Evolutionary conservation across 139 green algal species (phyloP), one percentile per base, ranked within the genome.

Genomic region (Picochlorum sp.): DNA sequence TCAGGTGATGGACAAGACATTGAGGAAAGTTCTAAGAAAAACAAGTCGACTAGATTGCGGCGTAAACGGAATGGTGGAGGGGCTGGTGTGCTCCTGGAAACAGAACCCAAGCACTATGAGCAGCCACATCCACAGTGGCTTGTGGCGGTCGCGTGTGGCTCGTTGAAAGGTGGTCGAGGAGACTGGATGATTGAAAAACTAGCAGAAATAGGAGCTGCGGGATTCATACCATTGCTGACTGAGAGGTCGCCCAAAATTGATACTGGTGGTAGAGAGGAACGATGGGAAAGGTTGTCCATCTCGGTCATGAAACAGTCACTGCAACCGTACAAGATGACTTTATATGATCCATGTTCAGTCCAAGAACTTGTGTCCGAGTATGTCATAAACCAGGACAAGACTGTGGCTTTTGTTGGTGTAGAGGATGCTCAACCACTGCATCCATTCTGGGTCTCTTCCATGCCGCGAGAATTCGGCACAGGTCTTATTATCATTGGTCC

Each of bases 121-220:
- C 16, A 20, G 20, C 41, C 18, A 65, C 21, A n/a, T 20, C 57
- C 13, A 15, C 24, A 66, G 23, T 60, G 57, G 41, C 30, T 28
- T 13, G 23, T 66, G 44, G 66, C 44, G 3, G 57, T 77, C 15
- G 90, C 80, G 1, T 90, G 80, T 66, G 79, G 80, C 7, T 83
- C 70, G 2, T 72, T 96, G n/a, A 92, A 92, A 66, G 88, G 87
- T 15, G 84, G 85, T 13, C 72, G 91, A 18, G 76, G 77, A 9
- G 89, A 96, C 66, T 95, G 83, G 86, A 78, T 96, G 14, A 82
- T 96, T 15, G 91, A 97, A 66, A 97, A 97, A 63, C 65, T 59
- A 2, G 80, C 82, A 16, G 91, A 97, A 75, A 75, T 97, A 20
- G 87, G 88, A 4, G 91, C 88, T 3, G 60, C 59, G 14, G 41